These are phyloP conservation scores for Bipolaris oryzae DNA, from an alignment of 2,329 filamentous ascomycete genomes.

Conservation along the genomic window DNA sequence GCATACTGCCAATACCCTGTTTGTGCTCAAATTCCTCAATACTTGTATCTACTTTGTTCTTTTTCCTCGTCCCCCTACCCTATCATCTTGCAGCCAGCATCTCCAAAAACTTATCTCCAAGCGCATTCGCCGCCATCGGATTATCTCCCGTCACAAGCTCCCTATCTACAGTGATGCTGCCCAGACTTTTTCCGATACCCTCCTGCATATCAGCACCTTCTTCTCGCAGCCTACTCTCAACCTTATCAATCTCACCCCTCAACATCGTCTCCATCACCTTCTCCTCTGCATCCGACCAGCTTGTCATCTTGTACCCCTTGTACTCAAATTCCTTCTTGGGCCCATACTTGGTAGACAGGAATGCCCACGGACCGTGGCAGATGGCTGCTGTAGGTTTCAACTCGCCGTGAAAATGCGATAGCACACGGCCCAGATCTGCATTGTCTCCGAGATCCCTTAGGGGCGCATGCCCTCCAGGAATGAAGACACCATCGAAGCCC, in stretches of 20 bases:
- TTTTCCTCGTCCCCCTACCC: no score
- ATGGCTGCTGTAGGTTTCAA: conserved; percentile 54
- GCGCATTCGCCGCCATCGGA: conserved; percentile 40
- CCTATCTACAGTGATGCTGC: conserved; percentile 52
- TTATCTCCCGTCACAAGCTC: conserved; percentile 48
- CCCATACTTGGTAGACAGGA: conserved; percentile 50
- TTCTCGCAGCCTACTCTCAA: conserved; percentile 48
- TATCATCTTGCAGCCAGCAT: conserved; percentile 30
- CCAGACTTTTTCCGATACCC: conserved; percentile 48
- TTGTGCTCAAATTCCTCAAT: no score
- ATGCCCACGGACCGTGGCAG: conserved; percentile 56
- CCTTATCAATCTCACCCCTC: conserved; percentile 53
- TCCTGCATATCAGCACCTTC: conserved; percentile 55
- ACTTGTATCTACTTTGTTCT: no score
- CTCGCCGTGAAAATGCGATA: conserved; percentile 50
- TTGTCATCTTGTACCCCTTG: conserved; percentile 55
- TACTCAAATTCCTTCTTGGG: conserved; percentile 50
- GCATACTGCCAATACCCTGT: no score
- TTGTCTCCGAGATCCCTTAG: conserved; percentile 52
- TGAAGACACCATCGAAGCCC: conserved; percentile 51
- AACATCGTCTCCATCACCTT: conserved; percentile 54
- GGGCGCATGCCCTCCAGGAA: conserved; percentile 56
- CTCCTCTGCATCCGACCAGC: conserved; percentile 55
- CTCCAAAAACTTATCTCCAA: conserved; percentile 43
- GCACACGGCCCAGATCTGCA: conserved; percentile 51